Evolutionary conservation across 257 asterid species (phyloP).

Genomic region (Striga asiatica): DNA sequence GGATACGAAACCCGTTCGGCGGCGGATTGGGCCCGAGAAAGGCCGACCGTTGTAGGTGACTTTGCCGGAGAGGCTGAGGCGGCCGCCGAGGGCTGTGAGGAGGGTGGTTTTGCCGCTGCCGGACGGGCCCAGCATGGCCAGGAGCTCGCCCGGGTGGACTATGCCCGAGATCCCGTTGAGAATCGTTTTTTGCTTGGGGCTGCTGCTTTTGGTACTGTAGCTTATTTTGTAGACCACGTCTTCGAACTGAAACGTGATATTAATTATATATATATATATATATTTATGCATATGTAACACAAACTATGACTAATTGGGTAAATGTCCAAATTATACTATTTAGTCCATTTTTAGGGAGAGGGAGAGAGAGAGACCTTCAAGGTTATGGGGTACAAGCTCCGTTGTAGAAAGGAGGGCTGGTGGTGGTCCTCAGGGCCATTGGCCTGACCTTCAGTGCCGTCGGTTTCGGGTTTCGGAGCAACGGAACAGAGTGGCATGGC

Average conservation of each 20-base stretch:
- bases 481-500: constrained; percentile 61
- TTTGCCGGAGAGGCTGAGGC: constrained; percentile 77
- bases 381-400: constrained; percentile 43
- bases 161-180: constrained; percentile 83
- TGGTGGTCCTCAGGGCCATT: constrained; percentile 15
- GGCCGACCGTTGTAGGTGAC: constrained; percentile 77
- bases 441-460: constrained; percentile 27
- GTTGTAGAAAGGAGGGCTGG: constrained; percentile 44
- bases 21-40: constrained; percentile 64
- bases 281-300: not conserved
- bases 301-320: too few species aligned
- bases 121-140: constrained; percentile 96
- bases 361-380: constrained; percentile 44
- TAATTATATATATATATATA: too few species aligned
- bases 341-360: not conserved
- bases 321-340: too few species aligned
- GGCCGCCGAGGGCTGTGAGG: constrained; percentile 90
- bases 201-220: constrained; percentile 25
- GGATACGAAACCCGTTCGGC: constrained; percentile 79
- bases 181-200: constrained; percentile 56
- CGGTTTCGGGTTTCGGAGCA: constrained; percentile 44
- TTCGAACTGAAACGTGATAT: constrained; percentile 52
- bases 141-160: constrained; percentile 84
- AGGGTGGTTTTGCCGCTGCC: constrained; percentile 97
- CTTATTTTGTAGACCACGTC: constrained; percentile 71